These are phyloP conservation scores for Fusarium sambucinum DNA, from an alignment of 2,329 filamentous ascomycete species.

Conservation along the genomic window DNA sequence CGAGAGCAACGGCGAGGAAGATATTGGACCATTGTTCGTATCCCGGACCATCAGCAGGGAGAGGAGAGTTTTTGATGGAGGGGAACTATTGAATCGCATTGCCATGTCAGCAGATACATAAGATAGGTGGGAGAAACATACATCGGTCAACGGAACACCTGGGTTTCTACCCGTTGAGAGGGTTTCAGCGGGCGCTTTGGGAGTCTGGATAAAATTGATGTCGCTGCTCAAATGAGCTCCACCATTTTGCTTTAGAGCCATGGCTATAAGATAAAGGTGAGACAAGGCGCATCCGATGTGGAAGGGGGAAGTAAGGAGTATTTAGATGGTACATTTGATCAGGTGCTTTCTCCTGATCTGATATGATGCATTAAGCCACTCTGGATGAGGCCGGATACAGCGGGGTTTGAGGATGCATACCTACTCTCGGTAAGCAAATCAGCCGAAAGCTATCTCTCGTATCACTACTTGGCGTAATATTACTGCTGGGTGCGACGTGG, in stretches of 20 bases:
- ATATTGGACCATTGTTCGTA: slow-evolving; percentile 86
- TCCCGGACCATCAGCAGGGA: slow-evolving; percentile 86
- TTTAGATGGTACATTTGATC: not conserved
- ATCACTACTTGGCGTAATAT: not conserved
- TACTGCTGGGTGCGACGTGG: not conserved
- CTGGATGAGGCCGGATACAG: slow-evolving; percentile 22
- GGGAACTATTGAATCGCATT: slow-evolving; percentile 72
- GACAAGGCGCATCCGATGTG: not conserved
- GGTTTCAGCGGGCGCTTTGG: slow-evolving; percentile 27
- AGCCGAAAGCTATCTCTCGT: not conserved
- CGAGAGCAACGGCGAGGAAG: slow-evolving; percentile 75
- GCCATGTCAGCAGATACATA: not conserved
- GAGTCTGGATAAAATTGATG: slow-evolving; percentile 43
- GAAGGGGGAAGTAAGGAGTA: too few relatives aligned
- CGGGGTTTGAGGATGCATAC: slow-evolving; percentile 30
- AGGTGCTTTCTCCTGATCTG: not conserved
- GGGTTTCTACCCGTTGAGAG: slow-evolving; percentile 33
- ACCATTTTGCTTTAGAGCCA: slow-evolving; percentile 38
- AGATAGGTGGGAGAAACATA: not conserved
- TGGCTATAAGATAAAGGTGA: not conserved
- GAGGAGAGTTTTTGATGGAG: slow-evolving; percentile 89
- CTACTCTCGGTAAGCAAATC: slow-evolving; percentile 3
- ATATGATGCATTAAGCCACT: slow-evolving; percentile 35
- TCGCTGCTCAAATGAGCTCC: slow-evolving; percentile 40
- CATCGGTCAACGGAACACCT: slow-evolving; percentile 37